These are phyloP conservation scores for Zea mays DNA, from an alignment of 176 grass and related monocot species.

Conservation along the genomic window Zm-B73-REFERENCE-NAM-5.0 NC_050100.1:78195501-78196000, in stretches of 20 bases:
- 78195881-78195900: background rate
- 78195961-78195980: slow-evolving; percentile 96
- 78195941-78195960: slow-evolving; percentile 76
- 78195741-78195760: slow-evolving; percentile 93
- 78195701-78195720: too few relatives aligned
- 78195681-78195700: background rate
- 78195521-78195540: slow-evolving; percentile 80
- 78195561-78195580: slow-evolving; percentile 97
- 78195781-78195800: slow-evolving; percentile 89
- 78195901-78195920: slow-evolving; percentile 95
- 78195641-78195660: background rate
- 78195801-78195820: slow-evolving; percentile 58
- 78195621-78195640: slow-evolving; percentile 79
- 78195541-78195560: slow-evolving; percentile 90
- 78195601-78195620: slow-evolving; percentile 98
- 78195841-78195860: background rate
- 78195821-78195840: background rate
- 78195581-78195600: slow-evolving; percentile 92
- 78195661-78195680: background rate
- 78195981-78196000: slow-evolving; percentile 85
- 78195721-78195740: slow-evolving; percentile 68
- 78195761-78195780: slow-evolving; percentile 82
- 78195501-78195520: too few relatives aligned
- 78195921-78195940: slow-evolving; percentile 98
- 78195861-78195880: background rate